Conservation (phyloP, 2,329 filamentous ascomycete genomes). For the Tolypocladium album region DNA sequence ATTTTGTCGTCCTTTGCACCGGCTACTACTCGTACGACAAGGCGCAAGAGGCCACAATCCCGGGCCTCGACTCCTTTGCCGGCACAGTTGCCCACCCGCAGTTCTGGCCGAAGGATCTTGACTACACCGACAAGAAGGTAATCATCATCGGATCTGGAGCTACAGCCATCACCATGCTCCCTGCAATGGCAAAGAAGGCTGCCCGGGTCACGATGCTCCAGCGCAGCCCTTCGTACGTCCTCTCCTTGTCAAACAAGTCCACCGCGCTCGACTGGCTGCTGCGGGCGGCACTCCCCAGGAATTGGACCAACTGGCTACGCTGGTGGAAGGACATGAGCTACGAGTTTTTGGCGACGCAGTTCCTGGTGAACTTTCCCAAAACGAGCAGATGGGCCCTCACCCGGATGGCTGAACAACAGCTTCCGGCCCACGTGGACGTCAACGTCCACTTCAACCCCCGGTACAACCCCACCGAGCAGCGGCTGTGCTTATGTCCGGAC, state of each 20-base stretch:
- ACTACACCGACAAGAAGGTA: slow-evolving; percentile 56
- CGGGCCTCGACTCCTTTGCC: slow-evolving; percentile 56
- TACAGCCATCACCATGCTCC: slow-evolving; percentile 68
- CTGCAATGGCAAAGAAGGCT: slow-evolving; percentile 54
- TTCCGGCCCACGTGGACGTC: slow-evolving; percentile 42
- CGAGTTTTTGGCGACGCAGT: slow-evolving; percentile 29
- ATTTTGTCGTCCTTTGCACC: slow-evolving; percentile 46
- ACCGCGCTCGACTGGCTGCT: slow-evolving; percentile 25
- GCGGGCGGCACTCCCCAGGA: slow-evolving; percentile 32
- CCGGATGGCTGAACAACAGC: slow-evolving; percentile 28
- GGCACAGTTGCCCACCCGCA: slow-evolving; percentile 59
- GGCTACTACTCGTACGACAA: slow-evolving; percentile 66
- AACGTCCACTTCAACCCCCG: slow-evolving; percentile 54
- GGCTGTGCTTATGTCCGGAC: slow-evolving; percentile 55
- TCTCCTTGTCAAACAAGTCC: slow-evolving; percentile 37
- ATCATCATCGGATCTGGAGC: slow-evolving; percentile 69
- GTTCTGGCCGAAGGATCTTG: slow-evolving; percentile 62
- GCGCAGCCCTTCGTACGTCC: slow-evolving; percentile 62
- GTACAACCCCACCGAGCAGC: slow-evolving; percentile 63
- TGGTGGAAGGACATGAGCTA: slow-evolving; percentile 38
- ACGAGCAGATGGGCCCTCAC: slow-evolving; percentile 23
- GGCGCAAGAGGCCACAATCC: slow-evolving; percentile 49
- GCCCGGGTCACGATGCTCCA: slow-evolving; percentile 68
- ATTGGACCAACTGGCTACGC: slow-evolving; percentile 32
- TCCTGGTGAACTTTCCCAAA: slow-evolving; percentile 15